Conservation (phyloP, 108 stramenopile species). For the Skeletonema marinoi region DNA sequence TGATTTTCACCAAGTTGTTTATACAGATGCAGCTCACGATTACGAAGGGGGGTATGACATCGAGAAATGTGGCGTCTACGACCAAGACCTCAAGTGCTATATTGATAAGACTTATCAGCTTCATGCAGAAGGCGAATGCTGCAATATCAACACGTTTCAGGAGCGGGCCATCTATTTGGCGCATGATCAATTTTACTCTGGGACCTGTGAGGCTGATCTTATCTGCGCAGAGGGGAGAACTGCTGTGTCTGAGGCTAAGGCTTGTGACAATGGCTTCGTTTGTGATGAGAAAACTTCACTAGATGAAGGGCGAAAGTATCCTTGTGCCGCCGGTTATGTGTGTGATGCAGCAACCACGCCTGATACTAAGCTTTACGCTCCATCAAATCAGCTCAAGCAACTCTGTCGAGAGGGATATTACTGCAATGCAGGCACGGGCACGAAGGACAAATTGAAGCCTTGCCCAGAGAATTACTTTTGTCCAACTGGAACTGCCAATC, state of each 20-base stretch:
- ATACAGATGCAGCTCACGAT: constrained; percentile 53
- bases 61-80: constrained; percentile 44
- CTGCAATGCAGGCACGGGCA: constrained; percentile 73
- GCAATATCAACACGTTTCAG: constrained; percentile 21
- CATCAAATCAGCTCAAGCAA: constrained; percentile 58
- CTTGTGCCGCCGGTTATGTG: constrained; percentile 74
- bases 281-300: constrained; percentile 76
- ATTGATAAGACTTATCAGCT: constrained; percentile 41
- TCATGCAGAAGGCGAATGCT: constrained; percentile 52
- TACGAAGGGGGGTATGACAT: constrained; percentile 51
- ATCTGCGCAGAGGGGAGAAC: constrained; percentile 59
- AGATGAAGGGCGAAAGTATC: constrained; percentile 38
- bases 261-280: constrained; percentile 81
- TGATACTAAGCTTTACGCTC: constrained; percentile 62
- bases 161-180: constrained; percentile 50
- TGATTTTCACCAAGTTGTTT: constrained; percentile 40
- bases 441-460: constrained; percentile 36
- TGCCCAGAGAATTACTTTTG: constrained; percentile 80
- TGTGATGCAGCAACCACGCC: constrained; percentile 89
- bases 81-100: constrained; percentile 46
- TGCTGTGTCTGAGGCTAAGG: constrained; percentile 53
- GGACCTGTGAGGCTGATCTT: constrained; percentile 90
- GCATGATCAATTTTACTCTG: constrained; percentile 75
- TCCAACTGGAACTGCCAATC: constrained; percentile 76
- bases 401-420: constrained; percentile 73